A percentile compares a stretch with the other conserved stretches of the same genome.
These are phyloP conservation scores for Helicocarpus griseus DNA, from an alignment of 2,329 filamentous ascomycete species.

Conservation along the genomic window DNA sequence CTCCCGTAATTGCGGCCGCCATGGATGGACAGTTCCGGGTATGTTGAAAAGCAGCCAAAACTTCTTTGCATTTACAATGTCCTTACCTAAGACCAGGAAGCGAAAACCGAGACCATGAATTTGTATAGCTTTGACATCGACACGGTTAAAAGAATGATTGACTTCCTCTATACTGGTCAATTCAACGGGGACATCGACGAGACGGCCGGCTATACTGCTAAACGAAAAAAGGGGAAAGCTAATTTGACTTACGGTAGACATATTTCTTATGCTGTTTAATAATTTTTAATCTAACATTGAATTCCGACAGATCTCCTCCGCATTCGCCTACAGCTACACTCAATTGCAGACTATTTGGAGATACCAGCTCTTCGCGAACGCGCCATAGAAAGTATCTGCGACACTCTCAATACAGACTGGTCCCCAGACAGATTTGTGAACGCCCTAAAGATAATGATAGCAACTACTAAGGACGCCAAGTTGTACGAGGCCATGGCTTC, in stretches of 20 bases:
- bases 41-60: constrained; percentile 7
- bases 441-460: constrained; percentile 1
- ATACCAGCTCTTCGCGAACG: constrained; percentile 5
- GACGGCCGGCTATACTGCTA: not conserved
- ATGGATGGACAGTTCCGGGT: constrained; percentile 18
- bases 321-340: not conserved
- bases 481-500: constrained; percentile 3
- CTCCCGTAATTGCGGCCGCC: constrained; percentile 14
- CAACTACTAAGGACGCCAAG: not conserved
- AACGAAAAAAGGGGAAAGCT: not conserved
- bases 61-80: not conserved
- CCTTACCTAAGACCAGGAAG: constrained; percentile 7
- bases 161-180: constrained; percentile 6
- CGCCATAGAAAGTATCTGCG: constrained; percentile 4
- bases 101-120: constrained; percentile 1
- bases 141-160: constrained; percentile 7
- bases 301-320: not conserved
- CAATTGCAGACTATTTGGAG: constrained; percentile 11
- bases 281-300: not conserved
- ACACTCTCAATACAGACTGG: constrained; percentile 1
- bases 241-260: not conserved
- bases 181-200: not conserved
- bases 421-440: not conserved
- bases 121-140: constrained; percentile 6
- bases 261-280: not conserved